A percentile compares a stretch with the other conserved stretches of the same genome.
phyloP scores from a whole-genome alignment of 2,329 filamentous ascomycete genomes.

The Leptographium wingfieldii region DNA sequence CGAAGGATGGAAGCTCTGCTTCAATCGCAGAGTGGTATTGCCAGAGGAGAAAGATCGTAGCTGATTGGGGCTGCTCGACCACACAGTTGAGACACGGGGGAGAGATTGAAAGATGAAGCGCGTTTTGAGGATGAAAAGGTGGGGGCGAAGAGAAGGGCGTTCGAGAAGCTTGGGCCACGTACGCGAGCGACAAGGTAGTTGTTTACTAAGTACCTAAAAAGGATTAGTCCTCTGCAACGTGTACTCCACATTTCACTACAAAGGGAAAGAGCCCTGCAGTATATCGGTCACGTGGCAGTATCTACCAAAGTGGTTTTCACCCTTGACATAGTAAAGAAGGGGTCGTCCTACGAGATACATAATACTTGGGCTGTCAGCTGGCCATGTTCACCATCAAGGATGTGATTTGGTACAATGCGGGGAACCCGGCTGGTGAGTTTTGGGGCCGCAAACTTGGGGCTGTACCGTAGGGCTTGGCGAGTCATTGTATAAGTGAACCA shows the following conservation, averaged over 20 bases:
- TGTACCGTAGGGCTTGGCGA: neutral
- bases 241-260: neutral
- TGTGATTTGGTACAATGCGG: neutral
- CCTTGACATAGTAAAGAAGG: too few species aligned
- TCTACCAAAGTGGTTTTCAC: neutral
- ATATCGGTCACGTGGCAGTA: neutral
- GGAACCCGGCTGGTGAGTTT: neutral
- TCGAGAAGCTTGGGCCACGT: neutral
- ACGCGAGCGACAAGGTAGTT: slow-evolving; percentile 1
- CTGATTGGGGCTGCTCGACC: neutral
- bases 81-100: neutral
- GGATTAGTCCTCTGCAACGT: slow-evolving; percentile 3
- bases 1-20: neutral
- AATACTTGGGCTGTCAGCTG: neutral
- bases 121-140: neutral
- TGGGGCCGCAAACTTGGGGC: too few species aligned
- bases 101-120: neutral
- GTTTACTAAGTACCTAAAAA: slow-evolving; percentile 16
- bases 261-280: neutral
- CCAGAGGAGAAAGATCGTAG: neutral
- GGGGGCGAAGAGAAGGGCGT: neutral
- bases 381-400: neutral
- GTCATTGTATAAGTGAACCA: neutral
- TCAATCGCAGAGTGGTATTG: neutral
- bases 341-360: too few species aligned